Evolutionary conservation across 202 grass and related monocot genomes (phyloP), one percentile per base, ranked within the genome.

Genomic region (Schoenoplectus triqueter): DNA sequence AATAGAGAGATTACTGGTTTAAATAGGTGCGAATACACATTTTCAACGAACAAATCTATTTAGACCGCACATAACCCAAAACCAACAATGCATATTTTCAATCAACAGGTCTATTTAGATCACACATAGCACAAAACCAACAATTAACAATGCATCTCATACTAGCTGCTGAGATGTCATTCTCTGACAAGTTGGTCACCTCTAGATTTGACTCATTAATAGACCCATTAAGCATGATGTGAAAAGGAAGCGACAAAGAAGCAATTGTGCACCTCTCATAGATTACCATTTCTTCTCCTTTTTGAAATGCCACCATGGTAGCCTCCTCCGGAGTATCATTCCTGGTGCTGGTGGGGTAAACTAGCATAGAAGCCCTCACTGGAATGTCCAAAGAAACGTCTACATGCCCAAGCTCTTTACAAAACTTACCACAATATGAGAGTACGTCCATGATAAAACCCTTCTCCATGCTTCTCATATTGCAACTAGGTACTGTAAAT

Each of bases 171-270:
- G 94, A 91, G 69, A 97, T 94, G 56, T 82, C 78, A 78, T 97
- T 97, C 56, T 92, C 88, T 20, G 94, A 91, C 84, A 97, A 86
- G 86, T 91, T 84, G 64, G 94, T 91, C 84, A 93, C 82, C 82
- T 92, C 92, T 84, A 88, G 90, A 78, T 92, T 85, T 0, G 92
- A 92, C 84, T 97, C 92, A 0, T 82, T 89, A 82, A 94, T 94
- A 9, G 89, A 86, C 72, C 94, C 94, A 80, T 92, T 92, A 82
- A 94, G 95, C 92, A 97, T 92, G 73, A 92, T 92, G 74, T 78
- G 84, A 72, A 97, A 94, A 10, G 95, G 92, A 64, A 87, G 77
- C 0, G 95, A 97, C 52, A 97, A 81, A 87, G 84, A 83, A 10
- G 90, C 90, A 52, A 97, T 97, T 72, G 84, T 91, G 62, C 60